Evolutionary conservation across 257 asterid species (phyloP).

Genomic region (Ballota nigra): DNA sequence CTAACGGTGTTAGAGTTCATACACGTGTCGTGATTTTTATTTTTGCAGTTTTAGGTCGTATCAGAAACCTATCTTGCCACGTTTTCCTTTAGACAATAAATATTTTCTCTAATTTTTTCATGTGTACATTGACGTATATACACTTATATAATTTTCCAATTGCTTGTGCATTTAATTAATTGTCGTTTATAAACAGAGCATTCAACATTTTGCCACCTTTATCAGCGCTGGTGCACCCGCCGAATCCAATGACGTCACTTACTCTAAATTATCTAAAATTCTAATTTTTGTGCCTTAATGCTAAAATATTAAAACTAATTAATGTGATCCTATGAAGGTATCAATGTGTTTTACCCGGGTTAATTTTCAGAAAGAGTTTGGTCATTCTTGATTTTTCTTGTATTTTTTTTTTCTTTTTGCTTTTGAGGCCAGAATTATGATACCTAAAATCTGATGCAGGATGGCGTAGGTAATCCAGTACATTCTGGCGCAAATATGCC

Average conservation of each 20-base stretch:
- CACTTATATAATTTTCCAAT: background rate
- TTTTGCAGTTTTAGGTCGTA: background rate
- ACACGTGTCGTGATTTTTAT: background rate
- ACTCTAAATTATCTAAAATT: background rate
- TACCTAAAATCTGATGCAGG: conserved; percentile 39
- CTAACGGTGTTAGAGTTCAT: background rate
- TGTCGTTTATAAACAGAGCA: background rate
- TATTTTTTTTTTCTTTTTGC: background rate
- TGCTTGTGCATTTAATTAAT: background rate
- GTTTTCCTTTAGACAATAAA: background rate
- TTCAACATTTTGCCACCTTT: background rate
- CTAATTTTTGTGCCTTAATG: background rate
- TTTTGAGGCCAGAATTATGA: conserved; percentile 10
- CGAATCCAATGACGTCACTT: background rate
- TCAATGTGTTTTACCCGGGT: background rate
- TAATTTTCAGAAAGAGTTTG: background rate
- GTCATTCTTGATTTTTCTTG: background rate
- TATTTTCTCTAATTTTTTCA: background rate
- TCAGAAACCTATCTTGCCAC: background rate
- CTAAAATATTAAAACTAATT: background rate
- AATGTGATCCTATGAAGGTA: background rate
- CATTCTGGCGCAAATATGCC: conserved; percentile 34
- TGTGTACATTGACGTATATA: background rate
- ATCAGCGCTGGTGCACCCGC: background rate
- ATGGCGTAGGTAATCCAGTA: conserved; percentile 34